Evolutionary conservation across 177 flowering plant genomes (phyloP).

Genomic region (Telopea speciosissima): DNA sequence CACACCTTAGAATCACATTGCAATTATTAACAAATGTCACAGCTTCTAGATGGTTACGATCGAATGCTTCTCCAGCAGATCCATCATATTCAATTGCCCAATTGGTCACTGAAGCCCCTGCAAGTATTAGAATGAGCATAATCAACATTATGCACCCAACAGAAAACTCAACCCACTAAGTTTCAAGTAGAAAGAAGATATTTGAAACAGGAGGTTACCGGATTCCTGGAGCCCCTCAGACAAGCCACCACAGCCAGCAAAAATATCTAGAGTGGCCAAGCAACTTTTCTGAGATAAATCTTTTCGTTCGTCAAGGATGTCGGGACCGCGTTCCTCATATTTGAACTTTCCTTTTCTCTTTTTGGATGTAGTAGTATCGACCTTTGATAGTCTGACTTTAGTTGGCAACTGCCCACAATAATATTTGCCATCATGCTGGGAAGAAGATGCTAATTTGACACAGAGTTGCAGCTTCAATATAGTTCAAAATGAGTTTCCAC

Average conservation of each 20-base stretch:
- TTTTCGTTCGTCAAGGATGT: constrained; percentile 14
- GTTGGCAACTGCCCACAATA: constrained; percentile 57
- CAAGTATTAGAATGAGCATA: constrained; percentile 1
- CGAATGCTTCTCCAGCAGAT: constrained; percentile 90
- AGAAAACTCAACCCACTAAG: background rate
- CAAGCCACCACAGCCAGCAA: constrained; percentile 98
- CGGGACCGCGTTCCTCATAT: constrained; percentile 50
- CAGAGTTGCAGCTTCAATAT: too few species aligned
- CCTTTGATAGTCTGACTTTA: constrained; percentile 35
- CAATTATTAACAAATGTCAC: constrained; percentile 69
- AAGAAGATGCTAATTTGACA: background rate
- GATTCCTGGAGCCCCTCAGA: constrained; percentile 80
- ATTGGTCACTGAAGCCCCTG: constrained; percentile 72
- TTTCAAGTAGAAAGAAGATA: background rate
- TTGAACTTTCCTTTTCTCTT: constrained; percentile 75
- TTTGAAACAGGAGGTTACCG: constrained; percentile 29
- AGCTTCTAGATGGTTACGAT: constrained; percentile 74
- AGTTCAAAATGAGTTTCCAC: too few species aligned
- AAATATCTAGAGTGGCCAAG: constrained; percentile 81
- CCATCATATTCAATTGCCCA: constrained; percentile 99
- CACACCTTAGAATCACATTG: constrained; percentile 85
- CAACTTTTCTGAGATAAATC: constrained; percentile 25
- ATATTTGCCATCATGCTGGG: background rate
- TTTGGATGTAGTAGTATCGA: constrained; percentile 35
- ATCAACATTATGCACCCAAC: background rate